Percentiles rank a stretch among this genome's conserved stretches.
Evolutionary conservation across 768 basidiomycete genomes (phyloP).

Genomic region (Mycena leptocephala): DNA sequence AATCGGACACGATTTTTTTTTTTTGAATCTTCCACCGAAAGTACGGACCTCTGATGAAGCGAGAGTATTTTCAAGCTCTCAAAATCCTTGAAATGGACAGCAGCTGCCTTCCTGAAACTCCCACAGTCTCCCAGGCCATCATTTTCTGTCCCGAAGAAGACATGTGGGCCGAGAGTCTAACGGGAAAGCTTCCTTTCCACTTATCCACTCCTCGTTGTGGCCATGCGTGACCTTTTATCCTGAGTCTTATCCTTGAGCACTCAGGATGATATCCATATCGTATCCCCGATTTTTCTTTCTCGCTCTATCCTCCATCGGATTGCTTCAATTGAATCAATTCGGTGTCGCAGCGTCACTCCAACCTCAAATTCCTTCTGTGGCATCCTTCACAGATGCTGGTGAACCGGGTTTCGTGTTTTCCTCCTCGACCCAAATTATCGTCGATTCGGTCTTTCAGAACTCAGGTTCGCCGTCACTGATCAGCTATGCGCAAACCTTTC

Average conservation of each 20-base stretch:
- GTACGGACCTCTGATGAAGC: too few relatives aligned
- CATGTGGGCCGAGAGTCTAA: too few relatives aligned
- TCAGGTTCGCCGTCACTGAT: constrained; percentile 49
- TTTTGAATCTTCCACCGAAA: too few relatives aligned
- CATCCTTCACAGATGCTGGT: constrained; percentile 45
- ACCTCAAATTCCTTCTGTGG: constrained; percentile 57
- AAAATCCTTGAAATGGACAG: too few relatives aligned
- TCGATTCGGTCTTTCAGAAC: constrained; percentile 48
- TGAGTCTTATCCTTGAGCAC: neutral
- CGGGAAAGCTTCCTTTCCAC: neutral
- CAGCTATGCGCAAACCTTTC: constrained; percentile 56
- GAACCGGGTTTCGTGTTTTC: constrained; percentile 48
- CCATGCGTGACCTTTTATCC: neutral
- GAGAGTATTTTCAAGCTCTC: too few relatives aligned
- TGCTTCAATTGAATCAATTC: neutral
- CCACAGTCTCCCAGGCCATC: too few relatives aligned
- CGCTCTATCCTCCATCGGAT: neutral
- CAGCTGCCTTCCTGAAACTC: too few relatives aligned
- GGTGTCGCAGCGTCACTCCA: constrained; percentile 15
- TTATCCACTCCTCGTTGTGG: neutral
- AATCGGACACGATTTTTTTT: too few relatives aligned
- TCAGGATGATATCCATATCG: neutral
- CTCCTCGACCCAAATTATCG: constrained; percentile 50
- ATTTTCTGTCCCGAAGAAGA: too few relatives aligned
- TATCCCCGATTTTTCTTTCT: neutral